These are phyloP conservation scores for Paramyrothecium roridum DNA, from an alignment of 2,329 filamentous ascomycete species.

Conservation along the genomic window DNA sequence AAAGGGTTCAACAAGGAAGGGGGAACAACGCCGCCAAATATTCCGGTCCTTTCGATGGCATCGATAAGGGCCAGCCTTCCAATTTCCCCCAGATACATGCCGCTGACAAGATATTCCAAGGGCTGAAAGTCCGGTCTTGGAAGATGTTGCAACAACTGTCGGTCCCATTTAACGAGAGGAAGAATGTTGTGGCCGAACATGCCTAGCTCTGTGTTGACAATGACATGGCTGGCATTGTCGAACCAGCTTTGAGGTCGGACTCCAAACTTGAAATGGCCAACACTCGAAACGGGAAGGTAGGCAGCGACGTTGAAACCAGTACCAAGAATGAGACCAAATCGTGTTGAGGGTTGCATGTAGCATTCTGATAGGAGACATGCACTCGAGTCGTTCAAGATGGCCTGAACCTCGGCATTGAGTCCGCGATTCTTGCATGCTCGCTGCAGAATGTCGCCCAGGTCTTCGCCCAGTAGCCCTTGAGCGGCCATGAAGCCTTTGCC, in stretches of 20 bases:
- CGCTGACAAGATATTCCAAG: slow-evolving; percentile 60
- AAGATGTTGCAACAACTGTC: slow-evolving; percentile 47
- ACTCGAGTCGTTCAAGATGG: slow-evolving; percentile 65
- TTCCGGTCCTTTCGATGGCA: slow-evolving; percentile 49
- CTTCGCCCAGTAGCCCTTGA: slow-evolving; percentile 54
- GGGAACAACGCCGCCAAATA: slow-evolving; percentile 56
- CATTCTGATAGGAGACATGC: slow-evolving; percentile 65
- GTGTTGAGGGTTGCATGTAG: slow-evolving; percentile 55
- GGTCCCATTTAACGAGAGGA: slow-evolving; percentile 61
- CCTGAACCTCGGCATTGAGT: slow-evolving; percentile 53
- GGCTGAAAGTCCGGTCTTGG: slow-evolving; percentile 59
- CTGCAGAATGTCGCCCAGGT: slow-evolving; percentile 57
- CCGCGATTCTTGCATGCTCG: slow-evolving; percentile 47
- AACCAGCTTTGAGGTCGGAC: slow-evolving; percentile 53
- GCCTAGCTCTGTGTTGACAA: slow-evolving; percentile 65
- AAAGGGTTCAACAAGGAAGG: slow-evolving; percentile 50
- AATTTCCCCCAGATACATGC: slow-evolving; percentile 66
- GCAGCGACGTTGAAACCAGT: slow-evolving; percentile 66
- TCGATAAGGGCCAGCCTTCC: slow-evolving; percentile 56
- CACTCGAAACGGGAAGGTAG: slow-evolving; percentile 56
- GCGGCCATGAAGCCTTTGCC: slow-evolving; percentile 64
- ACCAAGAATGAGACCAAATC: slow-evolving; percentile 63
- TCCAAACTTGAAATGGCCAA: slow-evolving; percentile 56
- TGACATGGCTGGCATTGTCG: slow-evolving; percentile 55
- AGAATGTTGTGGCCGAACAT: slow-evolving; percentile 62